Evolutionary conservation across 169 alveolate species (phyloP), one percentile per base, ranked within the genome.

Genomic region (Plasmodium fragile): DNA sequence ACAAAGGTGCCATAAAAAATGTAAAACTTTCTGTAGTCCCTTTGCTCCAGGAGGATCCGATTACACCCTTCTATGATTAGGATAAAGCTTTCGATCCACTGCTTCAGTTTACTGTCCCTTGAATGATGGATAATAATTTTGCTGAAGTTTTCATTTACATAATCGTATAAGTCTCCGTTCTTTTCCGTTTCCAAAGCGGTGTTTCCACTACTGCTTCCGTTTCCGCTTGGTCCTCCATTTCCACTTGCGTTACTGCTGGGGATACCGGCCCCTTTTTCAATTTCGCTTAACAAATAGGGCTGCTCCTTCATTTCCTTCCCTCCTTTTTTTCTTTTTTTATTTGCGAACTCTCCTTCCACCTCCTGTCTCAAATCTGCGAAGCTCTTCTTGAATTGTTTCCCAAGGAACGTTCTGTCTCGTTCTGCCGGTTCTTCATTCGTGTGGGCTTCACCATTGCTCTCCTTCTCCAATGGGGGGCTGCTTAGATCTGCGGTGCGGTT

Each of bases 111-210:
- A 52, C 94, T 89, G 52, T 89, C 94, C 55, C 94, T 78, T 22
- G 94, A 89, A 65, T 89, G 94, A 22, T 89, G 94, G 45, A 89
- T 78, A 70, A 89, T 89, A 77, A 89, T 89, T 78, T 53, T 89
- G 36, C 53, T 78, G 49, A 89, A 89, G 81, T 89, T 89, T 77
- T 77, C 94, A 78, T 55, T 89, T 59, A 89, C 94, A 78, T 89
- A 89, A 70, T 89, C 89, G 32, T 89, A 89, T 49, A 89, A 39
- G 52, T 78, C 94, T 8, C 34, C 22, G 49, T 36, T 78, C 6
- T 41, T 78, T 8, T 78, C 81, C 30, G 65, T 65, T 25, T 10
- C 71, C 43, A 43, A 55, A 87, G 52, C 4, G 11, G 69, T 71
- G 6, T 59, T 59, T 53, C 28, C 73, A 55, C 10, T 0, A 5